Percentiles rank a stretch among this genome's conserved stretches.
These are phyloP conservation scores for Aspergillus funiculosus DNA, from an alignment of 495 filamentous ascomycete genomes.

Conservation along the genomic window DNA sequence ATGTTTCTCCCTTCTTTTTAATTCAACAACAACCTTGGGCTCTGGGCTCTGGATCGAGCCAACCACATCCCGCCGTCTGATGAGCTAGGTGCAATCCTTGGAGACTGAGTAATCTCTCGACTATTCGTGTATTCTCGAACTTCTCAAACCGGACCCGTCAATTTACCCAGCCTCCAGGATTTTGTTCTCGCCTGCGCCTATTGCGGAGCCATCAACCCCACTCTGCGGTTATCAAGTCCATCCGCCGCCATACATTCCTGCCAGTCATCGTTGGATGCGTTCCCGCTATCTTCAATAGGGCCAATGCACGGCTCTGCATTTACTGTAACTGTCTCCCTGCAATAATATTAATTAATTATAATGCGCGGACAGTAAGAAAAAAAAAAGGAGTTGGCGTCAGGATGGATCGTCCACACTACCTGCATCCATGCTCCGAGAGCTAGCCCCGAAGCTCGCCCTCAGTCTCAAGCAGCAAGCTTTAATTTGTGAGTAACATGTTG, in stretches of 20 bases:
- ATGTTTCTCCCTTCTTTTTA: background rate
- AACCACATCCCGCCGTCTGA: conserved; percentile 2
- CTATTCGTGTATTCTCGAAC: conserved; percentile 11
- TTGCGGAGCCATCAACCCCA: conserved; percentile 24
- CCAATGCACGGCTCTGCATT: conserved; percentile 18
- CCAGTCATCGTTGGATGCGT: conserved; percentile 23
- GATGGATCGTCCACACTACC: conserved; percentile 22
- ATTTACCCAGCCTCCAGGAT: conserved; percentile 25
- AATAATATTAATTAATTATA: conserved; percentile 9
- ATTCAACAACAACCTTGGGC: background rate
- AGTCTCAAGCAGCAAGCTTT: conserved; percentile 23
- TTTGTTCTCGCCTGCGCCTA: conserved; percentile 23
- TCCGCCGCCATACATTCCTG: conserved; percentile 21
- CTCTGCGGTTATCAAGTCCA: conserved; percentile 25
- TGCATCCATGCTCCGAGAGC: conserved; percentile 21
- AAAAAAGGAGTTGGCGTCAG: conserved; percentile 14
- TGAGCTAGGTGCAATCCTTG: background rate
- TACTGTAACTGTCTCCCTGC: conserved; percentile 14
- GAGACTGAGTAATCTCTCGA: conserved; percentile 12
- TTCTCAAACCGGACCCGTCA: conserved; percentile 13
- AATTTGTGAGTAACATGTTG: conserved; percentile 13
- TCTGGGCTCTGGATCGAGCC: background rate
- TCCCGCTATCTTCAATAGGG: conserved; percentile 25
- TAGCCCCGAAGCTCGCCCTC: conserved; percentile 28
- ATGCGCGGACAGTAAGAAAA: no score